Percentiles rank a stretch among this genome's conserved stretches.
Conservation (phyloP, 169 alveolate species). For the Babesia ovata region DNA sequence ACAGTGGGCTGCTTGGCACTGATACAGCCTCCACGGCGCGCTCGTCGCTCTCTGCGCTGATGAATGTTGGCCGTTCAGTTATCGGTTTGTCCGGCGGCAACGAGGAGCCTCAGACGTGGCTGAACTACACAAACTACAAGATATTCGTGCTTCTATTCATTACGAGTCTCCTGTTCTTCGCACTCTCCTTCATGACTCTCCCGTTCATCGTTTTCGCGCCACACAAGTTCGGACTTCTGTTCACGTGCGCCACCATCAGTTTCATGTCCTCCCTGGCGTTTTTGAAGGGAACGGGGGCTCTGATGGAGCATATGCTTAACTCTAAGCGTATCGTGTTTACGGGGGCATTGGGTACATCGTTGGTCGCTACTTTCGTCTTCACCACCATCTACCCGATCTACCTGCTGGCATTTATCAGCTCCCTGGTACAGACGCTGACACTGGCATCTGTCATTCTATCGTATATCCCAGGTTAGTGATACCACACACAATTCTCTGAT, state of each 20-base stretch:
- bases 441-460: conserved; percentile 59
- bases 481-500: too few species aligned
- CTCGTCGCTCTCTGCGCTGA: conserved; percentile 31
- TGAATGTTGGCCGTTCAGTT: conserved; percentile 31
- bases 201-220: conserved; percentile 69
- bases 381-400: conserved; percentile 62
- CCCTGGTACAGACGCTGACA: conserved; percentile 53
- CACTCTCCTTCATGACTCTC: conserved; percentile 62
- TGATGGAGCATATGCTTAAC: conserved; percentile 60
- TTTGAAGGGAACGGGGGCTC: conserved; percentile 44
- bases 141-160: conserved; percentile 34
- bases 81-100: conserved; percentile 44
- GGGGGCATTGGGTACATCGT: conserved; percentile 37
- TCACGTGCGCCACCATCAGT: conserved; percentile 61
- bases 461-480: conserved; percentile 59
- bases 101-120: conserved; percentile 47
- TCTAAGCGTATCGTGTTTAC: conserved; percentile 57
- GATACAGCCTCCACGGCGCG: conserved; percentile 9
- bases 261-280: conserved; percentile 52
- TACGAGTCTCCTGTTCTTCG: conserved; percentile 46
- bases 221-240: conserved; percentile 63
- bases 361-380: conserved; percentile 49
- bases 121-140: conserved; percentile 60
- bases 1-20: conserved; percentile 1
- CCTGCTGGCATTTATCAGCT: conserved; percentile 49